Percentiles rank a stretch among this genome's conserved stretches.
Evolutionary conservation across 331 rosid genomes (phyloP).

Genomic region (Telfairia occidentalis): DNA sequence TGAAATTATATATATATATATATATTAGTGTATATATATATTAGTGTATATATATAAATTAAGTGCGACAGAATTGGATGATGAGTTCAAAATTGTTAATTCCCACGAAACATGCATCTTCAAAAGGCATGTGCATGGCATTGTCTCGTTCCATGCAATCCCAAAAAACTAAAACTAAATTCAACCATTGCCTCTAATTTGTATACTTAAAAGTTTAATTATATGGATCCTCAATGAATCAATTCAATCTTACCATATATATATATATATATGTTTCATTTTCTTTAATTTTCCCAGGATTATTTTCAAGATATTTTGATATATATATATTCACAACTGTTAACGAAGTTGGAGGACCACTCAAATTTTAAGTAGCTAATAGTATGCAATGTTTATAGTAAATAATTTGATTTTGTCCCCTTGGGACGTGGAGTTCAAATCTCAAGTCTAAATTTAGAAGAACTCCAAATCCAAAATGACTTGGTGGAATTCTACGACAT

Average conservation of each 20-base stretch:
- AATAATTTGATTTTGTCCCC: not conserved
- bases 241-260: not conserved
- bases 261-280: not conserved
- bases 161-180: not conserved
- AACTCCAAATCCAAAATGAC: not conserved
- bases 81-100: slow-evolving; percentile 24
- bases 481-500: not conserved
- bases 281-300: not conserved
- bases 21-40: not conserved
- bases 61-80: not conserved
- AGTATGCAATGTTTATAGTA: not conserved
- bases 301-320: not conserved
- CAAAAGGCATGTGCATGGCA: slow-evolving; percentile 38
- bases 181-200: not conserved
- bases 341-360: not conserved
- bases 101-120: slow-evolving; percentile 21
- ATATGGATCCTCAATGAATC: not conserved
- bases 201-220: not conserved
- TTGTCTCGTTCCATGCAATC: slow-evolving; percentile 29
- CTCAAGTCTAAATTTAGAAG: not conserved
- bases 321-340: not conserved
- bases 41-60: not conserved
- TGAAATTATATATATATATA: slow-evolving; percentile 2
- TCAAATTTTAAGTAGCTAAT: not conserved
- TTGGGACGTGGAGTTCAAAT: not conserved